Evolutionary conservation across 345 rosid genomes (phyloP), one percentile per base, ranked within the genome.

Genomic region (Boechera retrofracta): DNA sequence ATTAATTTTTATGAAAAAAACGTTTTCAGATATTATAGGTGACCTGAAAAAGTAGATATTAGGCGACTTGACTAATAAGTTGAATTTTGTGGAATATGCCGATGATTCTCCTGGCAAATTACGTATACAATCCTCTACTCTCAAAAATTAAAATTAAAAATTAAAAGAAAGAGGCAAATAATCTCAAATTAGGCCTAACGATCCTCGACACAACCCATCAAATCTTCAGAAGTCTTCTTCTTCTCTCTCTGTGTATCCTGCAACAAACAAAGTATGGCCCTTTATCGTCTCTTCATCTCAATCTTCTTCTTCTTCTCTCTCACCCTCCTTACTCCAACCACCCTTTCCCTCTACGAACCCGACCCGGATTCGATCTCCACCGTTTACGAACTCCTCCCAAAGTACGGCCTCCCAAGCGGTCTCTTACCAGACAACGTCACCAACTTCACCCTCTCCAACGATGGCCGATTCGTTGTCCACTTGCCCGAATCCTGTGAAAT

Each of bases 361-460:
- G 81, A 78, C 67, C 75, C 83, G 35, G 69, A 75, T 64, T 78
- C 55, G 4, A 29, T 82, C 21, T 55, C 84, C 3, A 71, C 88
- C 5, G 96, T 92, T 47, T 88, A 85, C 83, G 97, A 94, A 2
- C 78, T 92, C 86, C 91, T 94, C 55, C 91, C 97, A n/a, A 72
- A 87, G 67, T 92, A 54, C 86, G 97, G 98, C 64, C 98, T 94
- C 83, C 98, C 98, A 3, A 71, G 85, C 51, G 98, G 98, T 0
- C 86, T 94, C 13, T 74, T 94, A 5, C 98, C 98, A 1, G 64
- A 65, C 63, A 52, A 91, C 53, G 98, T 92, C 74, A 69, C 64
- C 10, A 72, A 68, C 64, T 94, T 89, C 88, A 68, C 82, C 39
- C 83, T 92, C 72, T 75, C 91, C 60, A 79, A 83, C 35, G 96